phyloP scores from a whole-genome alignment of 495 filamentous ascomycete genomes.

The Annulohypoxylon nitens region DNA sequence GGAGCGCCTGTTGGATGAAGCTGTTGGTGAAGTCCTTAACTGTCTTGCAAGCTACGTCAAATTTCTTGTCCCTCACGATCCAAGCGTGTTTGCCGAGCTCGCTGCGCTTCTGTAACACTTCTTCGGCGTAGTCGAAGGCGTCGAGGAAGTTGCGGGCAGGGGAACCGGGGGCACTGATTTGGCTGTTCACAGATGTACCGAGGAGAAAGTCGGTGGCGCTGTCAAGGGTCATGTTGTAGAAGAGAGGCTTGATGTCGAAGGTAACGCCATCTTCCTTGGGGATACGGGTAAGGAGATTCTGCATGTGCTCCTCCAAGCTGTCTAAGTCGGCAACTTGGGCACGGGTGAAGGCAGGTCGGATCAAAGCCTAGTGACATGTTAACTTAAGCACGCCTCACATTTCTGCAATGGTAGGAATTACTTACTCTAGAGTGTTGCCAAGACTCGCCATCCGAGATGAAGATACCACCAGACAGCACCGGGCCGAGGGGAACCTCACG shows the following conservation, averaged over 20 bases:
- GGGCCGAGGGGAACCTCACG: conserved; percentile 12
- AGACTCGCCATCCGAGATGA: conserved; percentile 12
- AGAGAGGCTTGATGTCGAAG: conserved; percentile 11
- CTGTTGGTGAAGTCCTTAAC: conserved; percentile 3
- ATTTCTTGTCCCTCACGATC: conserved; percentile 10
- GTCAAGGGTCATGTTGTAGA: conserved; percentile 15
- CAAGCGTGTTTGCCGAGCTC: neutral
- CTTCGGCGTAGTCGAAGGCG: conserved; percentile 11
- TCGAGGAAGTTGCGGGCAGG: conserved; percentile 10
- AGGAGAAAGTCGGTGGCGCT: conserved; percentile 13
- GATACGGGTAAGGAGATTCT: neutral
- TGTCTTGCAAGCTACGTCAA: neutral
- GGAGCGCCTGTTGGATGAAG: conserved; percentile 8
- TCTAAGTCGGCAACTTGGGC: conserved; percentile 5
- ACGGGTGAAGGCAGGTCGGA: conserved; percentile 9
- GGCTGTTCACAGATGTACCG: conserved; percentile 3
- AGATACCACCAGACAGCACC: conserved; percentile 8
- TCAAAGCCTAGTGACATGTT: neutral
- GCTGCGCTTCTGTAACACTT: conserved; percentile 4
- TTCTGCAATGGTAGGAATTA: neutral
- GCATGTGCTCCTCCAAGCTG: neutral
- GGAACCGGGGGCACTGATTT: conserved; percentile 2
- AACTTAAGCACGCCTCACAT: neutral
- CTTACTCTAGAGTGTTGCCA: conserved; percentile 14
- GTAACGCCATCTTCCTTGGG: conserved; percentile 2